Evolutionary conservation across 768 basidiomycete genomes (phyloP).

Genomic region (Chalciporus chontae): DNA sequence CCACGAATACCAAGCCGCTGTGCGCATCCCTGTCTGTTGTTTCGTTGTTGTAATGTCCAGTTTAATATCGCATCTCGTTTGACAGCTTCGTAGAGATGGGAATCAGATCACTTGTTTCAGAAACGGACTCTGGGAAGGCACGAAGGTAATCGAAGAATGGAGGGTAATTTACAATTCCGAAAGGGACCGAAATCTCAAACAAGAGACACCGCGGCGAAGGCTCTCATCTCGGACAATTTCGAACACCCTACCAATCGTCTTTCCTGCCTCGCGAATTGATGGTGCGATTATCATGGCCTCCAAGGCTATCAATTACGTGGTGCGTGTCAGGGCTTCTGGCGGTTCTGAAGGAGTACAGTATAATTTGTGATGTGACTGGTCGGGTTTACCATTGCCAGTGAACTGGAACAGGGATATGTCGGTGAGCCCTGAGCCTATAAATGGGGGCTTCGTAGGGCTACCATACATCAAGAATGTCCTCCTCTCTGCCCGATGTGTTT

Average conservation of each 20-base stretch:
- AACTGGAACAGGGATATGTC: constrained; percentile 10
- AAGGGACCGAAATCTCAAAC: constrained; percentile 8
- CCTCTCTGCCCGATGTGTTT: constrained; percentile 1
- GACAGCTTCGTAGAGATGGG: constrained; percentile 5
- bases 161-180: constrained; percentile 14
- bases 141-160: constrained; percentile 17
- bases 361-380: constrained; percentile 3
- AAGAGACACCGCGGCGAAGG: constrained; percentile 30
- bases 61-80: constrained; percentile 9
- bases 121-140: constrained; percentile 6
- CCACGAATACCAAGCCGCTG: constrained; percentile 13
- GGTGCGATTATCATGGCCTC: constrained; percentile 17
- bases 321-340: constrained; percentile 8
- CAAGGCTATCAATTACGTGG: constrained; percentile 26
- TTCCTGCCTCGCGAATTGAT: constrained; percentile 12
- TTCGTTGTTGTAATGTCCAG: constrained; percentile 18
- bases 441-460: neutral
- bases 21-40: constrained; percentile 1
- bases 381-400: constrained; percentile 1
- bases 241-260: constrained; percentile 3
- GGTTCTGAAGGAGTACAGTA: constrained; percentile 9
- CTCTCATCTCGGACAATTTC: constrained; percentile 6
- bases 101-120: constrained; percentile 14
- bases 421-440: constrained; percentile 18
- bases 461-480: constrained; percentile 11